Evolutionary conservation across 1,284 basidiomycete species (phyloP).

Genomic region (Ustilago lituana): DNA sequence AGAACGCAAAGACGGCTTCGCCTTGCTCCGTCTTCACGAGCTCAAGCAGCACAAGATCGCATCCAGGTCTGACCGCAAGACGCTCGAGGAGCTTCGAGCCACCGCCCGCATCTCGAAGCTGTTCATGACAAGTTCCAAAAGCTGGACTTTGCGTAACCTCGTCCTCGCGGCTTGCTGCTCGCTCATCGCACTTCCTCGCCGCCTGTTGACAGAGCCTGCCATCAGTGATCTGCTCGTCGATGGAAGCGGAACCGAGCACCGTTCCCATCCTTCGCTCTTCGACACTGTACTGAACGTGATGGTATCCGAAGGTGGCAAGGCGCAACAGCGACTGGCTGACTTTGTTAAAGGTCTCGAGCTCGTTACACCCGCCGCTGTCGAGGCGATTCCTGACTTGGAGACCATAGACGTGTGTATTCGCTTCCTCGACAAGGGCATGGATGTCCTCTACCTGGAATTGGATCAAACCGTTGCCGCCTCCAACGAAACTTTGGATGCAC

Average conservation of each 20-base stretch:
- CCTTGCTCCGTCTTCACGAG: constrained; percentile 29
- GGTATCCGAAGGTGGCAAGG: constrained; percentile 25
- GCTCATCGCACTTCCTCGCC: constrained; percentile 31
- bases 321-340: constrained; percentile 26
- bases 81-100: constrained; percentile 33
- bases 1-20: constrained; percentile 37
- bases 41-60: constrained; percentile 31
- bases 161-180: constrained; percentile 36
- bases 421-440: constrained; percentile 44
- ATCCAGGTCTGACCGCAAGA: constrained; percentile 20
- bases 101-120: constrained; percentile 38
- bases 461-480: constrained; percentile 26
- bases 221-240: constrained; percentile 16
- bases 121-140: constrained; percentile 21
- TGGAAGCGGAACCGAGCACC: constrained; percentile 4
- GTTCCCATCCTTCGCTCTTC: constrained; percentile 12
- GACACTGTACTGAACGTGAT: constrained; percentile 9
- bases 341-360: constrained; percentile 41
- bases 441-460: constrained; percentile 36
- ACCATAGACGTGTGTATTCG: constrained; percentile 40
- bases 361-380: constrained; percentile 10
- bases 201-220: constrained; percentile 21
- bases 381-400: constrained; percentile 35
- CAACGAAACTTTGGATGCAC: constrained; percentile 12
- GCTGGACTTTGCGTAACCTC: constrained; percentile 39